phyloP scores from a whole-genome alignment of 2,329 filamentous ascomycete genomes.

The Epichloe typhina region DNA sequence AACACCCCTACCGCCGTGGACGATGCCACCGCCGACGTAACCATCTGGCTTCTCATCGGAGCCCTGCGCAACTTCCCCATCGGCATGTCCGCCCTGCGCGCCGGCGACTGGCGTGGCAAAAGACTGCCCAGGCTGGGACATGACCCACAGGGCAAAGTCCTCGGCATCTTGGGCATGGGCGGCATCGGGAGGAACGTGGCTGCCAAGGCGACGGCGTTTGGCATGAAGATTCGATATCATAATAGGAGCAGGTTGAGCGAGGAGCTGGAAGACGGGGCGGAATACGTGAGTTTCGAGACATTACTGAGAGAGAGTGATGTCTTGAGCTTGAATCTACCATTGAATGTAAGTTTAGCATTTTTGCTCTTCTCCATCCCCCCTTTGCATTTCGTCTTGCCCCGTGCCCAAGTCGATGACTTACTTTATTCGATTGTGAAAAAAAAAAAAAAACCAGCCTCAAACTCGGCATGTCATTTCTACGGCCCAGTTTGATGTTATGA shows the following conservation, averaged over 20 bases:
- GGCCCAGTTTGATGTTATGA: constrained; percentile 63
- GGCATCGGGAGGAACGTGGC: constrained; percentile 71
- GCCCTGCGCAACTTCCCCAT: constrained; percentile 61
- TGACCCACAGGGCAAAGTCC: constrained; percentile 64
- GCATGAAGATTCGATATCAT: constrained; percentile 62
- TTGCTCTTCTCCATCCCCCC: too few species aligned
- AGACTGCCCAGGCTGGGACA: constrained; percentile 49
- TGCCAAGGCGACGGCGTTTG: constrained; percentile 60
- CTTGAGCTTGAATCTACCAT: constrained; percentile 64
- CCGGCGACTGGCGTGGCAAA: constrained; percentile 53
- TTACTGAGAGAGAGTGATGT: constrained; percentile 60
- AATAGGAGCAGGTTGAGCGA: constrained; percentile 51
- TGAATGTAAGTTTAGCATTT: constrained; percentile 52
- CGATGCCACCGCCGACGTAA: constrained; percentile 70
- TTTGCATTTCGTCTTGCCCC: background rate
- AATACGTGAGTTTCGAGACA: constrained; percentile 63
- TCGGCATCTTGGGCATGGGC: constrained; percentile 78
- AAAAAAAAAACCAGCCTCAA: constrained; percentile 28
- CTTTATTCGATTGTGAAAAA: too few species aligned
- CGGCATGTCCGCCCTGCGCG: constrained; percentile 51
- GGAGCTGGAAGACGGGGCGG: constrained; percentile 42
- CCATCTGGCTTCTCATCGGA: constrained; percentile 70
- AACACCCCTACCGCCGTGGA: constrained; percentile 74
- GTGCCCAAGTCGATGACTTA: too few species aligned
- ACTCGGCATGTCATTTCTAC: constrained; percentile 67